Conservation (phyloP, 2,329 filamentous ascomycete species). For the Trichoderma brevicompactum region DNA sequence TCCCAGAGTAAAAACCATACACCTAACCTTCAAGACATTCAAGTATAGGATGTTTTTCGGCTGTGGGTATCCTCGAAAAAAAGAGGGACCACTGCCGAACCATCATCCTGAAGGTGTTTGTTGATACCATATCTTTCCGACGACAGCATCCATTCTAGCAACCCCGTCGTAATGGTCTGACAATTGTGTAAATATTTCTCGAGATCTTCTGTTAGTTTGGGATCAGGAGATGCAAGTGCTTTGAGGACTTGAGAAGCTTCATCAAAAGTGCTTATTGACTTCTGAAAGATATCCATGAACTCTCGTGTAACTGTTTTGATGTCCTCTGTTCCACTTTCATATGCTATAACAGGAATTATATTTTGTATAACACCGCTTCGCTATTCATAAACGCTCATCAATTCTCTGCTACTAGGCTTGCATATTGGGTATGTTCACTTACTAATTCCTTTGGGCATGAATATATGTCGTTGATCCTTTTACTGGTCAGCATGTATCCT, state of each 20-base stretch:
- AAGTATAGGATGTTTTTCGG: background rate
- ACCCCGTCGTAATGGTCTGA: constrained; percentile 8
- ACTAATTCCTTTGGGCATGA: constrained; percentile 17
- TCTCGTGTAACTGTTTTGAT: background rate
- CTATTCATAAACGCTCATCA: background rate
- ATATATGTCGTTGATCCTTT: constrained; percentile 24
- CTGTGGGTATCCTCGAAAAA: background rate
- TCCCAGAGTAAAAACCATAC: too few relatives aligned
- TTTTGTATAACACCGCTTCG: constrained; percentile 7
- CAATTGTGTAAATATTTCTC: constrained; percentile 13
- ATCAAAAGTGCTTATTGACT: background rate
- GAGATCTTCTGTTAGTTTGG: background rate
- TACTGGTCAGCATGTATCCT: background rate
- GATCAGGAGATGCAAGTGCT: background rate
- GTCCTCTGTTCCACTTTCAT: background rate
- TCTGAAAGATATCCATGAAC: constrained; percentile 15
- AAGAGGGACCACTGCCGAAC: constrained; percentile 7
- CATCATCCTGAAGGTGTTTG: constrained; percentile 9
- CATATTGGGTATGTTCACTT: background rate
- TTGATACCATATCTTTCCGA: constrained; percentile 5
- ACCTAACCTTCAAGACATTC: background rate
- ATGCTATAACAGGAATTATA: constrained; percentile 13
- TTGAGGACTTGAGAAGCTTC: background rate
- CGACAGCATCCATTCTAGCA: constrained; percentile 15
- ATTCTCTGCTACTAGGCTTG: background rate